Conservation (phyloP, 169 alveolate genomes). For the Babesia ovata region DNA sequence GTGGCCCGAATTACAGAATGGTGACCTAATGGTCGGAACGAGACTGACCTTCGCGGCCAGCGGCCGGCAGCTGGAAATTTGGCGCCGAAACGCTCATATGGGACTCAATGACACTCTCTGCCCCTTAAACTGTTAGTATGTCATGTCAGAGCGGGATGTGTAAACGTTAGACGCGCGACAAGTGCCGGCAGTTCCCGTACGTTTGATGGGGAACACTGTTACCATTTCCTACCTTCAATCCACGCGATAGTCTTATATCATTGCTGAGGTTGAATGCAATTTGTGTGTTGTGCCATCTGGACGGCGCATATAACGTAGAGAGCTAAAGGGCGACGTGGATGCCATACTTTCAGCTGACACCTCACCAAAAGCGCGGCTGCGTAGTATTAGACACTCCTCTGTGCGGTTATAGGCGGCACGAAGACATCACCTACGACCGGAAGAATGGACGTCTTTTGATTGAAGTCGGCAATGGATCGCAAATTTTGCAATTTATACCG, state of each 20-base stretch:
- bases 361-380: slow-evolving; percentile 48
- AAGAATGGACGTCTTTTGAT: neutral
- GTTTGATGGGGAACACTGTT: too few species aligned
- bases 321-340: slow-evolving; percentile 16
- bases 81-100: neutral
- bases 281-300: too few species aligned
- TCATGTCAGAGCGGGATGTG: too few species aligned
- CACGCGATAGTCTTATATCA: too few species aligned
- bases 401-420: neutral
- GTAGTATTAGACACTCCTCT: slow-evolving; percentile 12
- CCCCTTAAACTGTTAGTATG: too few species aligned
- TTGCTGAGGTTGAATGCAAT: too few species aligned
- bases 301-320: neutral
- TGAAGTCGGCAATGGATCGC: neutral
- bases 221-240: too few species aligned
- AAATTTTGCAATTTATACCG: neutral
- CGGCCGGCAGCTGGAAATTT: slow-evolving; percentile 14
- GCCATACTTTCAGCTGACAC: slow-evolving; percentile 63
- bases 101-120: too few species aligned
- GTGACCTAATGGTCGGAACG: neutral
- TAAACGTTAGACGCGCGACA: too few species aligned
- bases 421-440: neutral
- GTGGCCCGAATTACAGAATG: neutral
- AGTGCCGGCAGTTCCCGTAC: too few species aligned
- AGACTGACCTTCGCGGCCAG: slow-evolving; percentile 31